Conservation (phyloP, 1,284 basidiomycete species). For the Peniophora sp. region DNA sequence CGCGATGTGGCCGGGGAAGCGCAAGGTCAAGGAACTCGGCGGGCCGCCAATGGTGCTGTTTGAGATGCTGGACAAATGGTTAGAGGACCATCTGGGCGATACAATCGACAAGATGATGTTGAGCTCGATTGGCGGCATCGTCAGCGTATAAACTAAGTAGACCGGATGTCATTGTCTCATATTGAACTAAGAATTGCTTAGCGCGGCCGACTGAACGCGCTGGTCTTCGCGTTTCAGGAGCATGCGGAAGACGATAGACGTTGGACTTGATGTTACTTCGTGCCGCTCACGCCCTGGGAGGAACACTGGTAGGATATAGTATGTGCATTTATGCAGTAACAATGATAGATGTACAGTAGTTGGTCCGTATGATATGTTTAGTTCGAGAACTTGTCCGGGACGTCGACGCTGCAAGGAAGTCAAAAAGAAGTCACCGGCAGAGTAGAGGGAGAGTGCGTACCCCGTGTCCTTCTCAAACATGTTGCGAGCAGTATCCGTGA, state of each 20-base stretch:
- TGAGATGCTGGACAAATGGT: slow-evolving; percentile 58
- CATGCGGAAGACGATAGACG: no score
- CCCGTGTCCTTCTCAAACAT: background rate
- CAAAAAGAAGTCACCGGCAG: background rate
- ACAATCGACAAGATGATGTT: slow-evolving; percentile 59
- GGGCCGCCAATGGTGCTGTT: slow-evolving; percentile 61
- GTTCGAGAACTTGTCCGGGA: slow-evolving; percentile 1
- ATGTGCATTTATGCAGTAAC: no score
- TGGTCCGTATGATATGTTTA: background rate
- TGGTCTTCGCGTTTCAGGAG: no score
- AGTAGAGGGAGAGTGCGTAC: background rate
- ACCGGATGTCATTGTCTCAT: no score
- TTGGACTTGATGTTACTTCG: no score
- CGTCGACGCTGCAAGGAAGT: background rate
- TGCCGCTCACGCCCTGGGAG: no score
- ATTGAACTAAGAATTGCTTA: no score
- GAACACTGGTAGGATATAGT: no score
- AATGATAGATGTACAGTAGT: background rate
- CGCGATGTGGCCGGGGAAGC: slow-evolving; percentile 76
- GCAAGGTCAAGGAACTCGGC: slow-evolving; percentile 36
- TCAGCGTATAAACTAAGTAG: slow-evolving; percentile 19
- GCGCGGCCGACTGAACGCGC: no score
- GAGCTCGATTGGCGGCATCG: slow-evolving; percentile 61
- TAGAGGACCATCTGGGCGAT: slow-evolving; percentile 48
- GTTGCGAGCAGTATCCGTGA: background rate